These are phyloP conservation scores for Rheum nobile DNA, from an alignment of 148 eudicot species.

Conservation along the genomic window DNA sequence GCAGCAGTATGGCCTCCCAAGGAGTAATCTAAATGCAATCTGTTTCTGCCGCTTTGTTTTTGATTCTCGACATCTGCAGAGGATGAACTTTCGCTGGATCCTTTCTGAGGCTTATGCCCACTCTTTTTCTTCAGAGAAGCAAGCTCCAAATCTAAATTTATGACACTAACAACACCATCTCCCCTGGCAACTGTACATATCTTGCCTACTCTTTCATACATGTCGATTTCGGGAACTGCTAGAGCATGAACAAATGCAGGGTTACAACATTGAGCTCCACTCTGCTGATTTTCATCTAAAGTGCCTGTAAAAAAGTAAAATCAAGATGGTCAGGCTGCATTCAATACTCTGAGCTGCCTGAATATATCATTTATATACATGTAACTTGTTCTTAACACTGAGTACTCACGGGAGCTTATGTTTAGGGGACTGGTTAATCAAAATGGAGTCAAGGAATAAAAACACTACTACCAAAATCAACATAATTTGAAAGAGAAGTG, in stretches of 20 bases:
- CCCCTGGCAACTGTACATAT: conserved; percentile 84
- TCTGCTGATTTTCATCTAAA: conserved; percentile 22
- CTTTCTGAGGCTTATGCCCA: conserved; percentile 24
- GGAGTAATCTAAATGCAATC: conserved; percentile 57
- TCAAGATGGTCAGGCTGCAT: neutral
- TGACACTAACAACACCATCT: conserved; percentile 77
- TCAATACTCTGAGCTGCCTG: neutral
- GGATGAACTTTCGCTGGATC: conserved; percentile 21
- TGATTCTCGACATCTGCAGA: conserved; percentile 21
- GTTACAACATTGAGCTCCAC: conserved; percentile 49
- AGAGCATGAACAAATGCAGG: conserved; percentile 93
- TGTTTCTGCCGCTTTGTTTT: conserved; percentile 31
- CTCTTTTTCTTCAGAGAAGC: conserved; percentile 35
- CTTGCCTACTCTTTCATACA: conserved; percentile 64
- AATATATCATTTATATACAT: neutral
- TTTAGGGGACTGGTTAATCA: neutral
- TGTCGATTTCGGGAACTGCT: conserved; percentile 75
- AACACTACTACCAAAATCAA: neutral
- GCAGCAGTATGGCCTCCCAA: conserved; percentile 83
- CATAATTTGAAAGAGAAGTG: neutral
- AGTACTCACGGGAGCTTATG: neutral
- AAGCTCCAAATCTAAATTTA: conserved; percentile 67
- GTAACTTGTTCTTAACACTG: neutral
- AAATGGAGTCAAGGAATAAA: neutral
- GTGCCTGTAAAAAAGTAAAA: conserved; percentile 25